Evolutionary conservation across 129 eudicot genomes (phyloP), one percentile per base, ranked within the genome.

Genomic region (Rutidosis leptorrhynchoides): DNA sequence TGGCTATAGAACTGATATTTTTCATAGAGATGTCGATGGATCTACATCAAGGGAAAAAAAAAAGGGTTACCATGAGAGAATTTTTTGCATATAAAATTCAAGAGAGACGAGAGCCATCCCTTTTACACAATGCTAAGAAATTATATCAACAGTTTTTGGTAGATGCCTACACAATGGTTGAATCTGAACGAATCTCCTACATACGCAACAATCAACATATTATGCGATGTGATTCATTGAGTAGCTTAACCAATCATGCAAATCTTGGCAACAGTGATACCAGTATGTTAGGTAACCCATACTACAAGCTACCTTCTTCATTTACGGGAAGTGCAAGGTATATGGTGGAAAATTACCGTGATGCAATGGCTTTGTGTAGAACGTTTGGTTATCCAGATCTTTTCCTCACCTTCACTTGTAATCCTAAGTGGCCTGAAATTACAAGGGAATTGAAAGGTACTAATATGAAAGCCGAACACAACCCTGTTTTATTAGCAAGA

Each of bases 351-450:
- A 52, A 52, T 5, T 52, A 52, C 20, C 20, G 20, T 7, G 58
- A 52, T 52, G 58, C 58, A 7, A 52, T 52, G 58, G 20, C 25
- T 1, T 22, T 52, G 4, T 19, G 24, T 6, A 52, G 21, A 20
- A n/a, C 24, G 27, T 52, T 52, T 52, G 58, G 58, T 1, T 9
- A 52, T 12, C 58, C 58, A 0, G 20, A 58, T 29, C 1, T 48
- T 19, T 42, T 75, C n/a, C 8, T 66, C 0, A 59, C 68, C 3
- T 43, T 53, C 10, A 56, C 60, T 0, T 45, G 49, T 42, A 56
- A 65, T 58, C 61, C 69, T 1, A 64, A 64, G 14, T 64, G 37
- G 53, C n/a, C 69, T 23, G 1, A 56, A 64, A 12, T 2, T 30
- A 30, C 6, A 5, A 30, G 6, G 35, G n/a, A n/a, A n/a, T n/a